These are phyloP conservation scores for Malus orientalis DNA, from an alignment of 306 rosid genomes.

Conservation along the genomic window DNA sequence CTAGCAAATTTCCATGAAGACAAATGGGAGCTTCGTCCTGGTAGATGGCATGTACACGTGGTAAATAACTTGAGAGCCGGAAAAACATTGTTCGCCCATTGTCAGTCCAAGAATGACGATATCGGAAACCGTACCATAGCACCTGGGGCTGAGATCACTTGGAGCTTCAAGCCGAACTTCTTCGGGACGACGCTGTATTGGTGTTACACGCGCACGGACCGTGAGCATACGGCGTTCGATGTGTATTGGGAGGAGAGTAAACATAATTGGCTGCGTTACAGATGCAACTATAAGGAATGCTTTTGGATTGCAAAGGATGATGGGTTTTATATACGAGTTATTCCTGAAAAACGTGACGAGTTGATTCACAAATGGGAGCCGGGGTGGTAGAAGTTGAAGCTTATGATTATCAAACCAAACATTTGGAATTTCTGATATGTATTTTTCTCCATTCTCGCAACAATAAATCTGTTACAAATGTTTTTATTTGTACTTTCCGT, in stretches of 20 bases:
- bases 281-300: neutral
- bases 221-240: neutral
- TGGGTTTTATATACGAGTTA: slow-evolving; percentile 6
- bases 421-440: too few species aligned
- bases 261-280: neutral
- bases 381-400: neutral
- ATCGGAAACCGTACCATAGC: neutral
- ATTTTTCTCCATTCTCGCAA: too few species aligned
- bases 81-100: neutral
- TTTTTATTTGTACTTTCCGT: too few species aligned
- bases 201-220: neutral
- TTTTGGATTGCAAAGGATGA: slow-evolving; percentile 13
- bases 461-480: too few species aligned
- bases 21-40: neutral
- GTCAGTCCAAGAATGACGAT: slow-evolving; percentile 14
- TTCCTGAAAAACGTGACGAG: neutral
- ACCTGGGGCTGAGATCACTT: neutral
- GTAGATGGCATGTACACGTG: neutral
- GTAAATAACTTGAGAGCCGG: neutral
- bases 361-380: neutral
- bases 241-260: neutral
- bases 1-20: neutral
- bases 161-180: slow-evolving; percentile 14
- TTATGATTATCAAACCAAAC: neutral
- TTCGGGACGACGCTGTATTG: slow-evolving; percentile 9